Conservation (phyloP, 2,329 filamentous ascomycete genomes). For the Ophiognomonia clavigignenti-juglandacearum region DNA sequence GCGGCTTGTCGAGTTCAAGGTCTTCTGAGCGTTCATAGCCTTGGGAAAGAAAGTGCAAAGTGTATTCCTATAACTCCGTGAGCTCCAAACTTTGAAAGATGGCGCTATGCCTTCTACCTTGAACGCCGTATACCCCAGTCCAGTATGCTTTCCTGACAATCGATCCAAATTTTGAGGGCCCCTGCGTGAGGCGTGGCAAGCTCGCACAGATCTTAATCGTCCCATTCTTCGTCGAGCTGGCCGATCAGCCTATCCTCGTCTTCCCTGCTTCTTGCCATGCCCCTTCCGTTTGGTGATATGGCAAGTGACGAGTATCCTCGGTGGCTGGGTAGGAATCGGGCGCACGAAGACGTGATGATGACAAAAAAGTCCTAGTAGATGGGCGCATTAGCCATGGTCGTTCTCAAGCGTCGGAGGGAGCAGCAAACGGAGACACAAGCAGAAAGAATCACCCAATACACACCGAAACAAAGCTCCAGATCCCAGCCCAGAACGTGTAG, state of each 20-base stretch:
- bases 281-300: constrained; percentile 44
- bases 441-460: constrained; percentile 15
- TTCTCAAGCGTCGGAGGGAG: neutral
- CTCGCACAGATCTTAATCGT: constrained; percentile 50
- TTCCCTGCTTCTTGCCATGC: constrained; percentile 49
- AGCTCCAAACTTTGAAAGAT: constrained; percentile 1
- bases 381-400: constrained; percentile 3
- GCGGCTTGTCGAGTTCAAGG: constrained; percentile 33
- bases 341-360: constrained; percentile 65
- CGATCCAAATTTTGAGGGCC: neutral
- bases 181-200: neutral
- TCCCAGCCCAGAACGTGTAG: constrained; percentile 85
- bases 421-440: too few relatives aligned
- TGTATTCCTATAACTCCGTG: constrained; percentile 1
- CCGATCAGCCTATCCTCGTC: constrained; percentile 94
- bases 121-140: constrained; percentile 8
- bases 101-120: constrained; percentile 7
- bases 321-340: constrained; percentile 58
- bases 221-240: constrained; percentile 95
- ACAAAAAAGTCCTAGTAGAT: constrained; percentile 56
- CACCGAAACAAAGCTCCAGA: constrained; percentile 80
- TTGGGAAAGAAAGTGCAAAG: neutral
- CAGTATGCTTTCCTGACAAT: neutral
- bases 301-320: constrained; percentile 65
- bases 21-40: constrained; percentile 22